A percentile compares a stretch with the other conserved stretches of the same genome.
Conservation (phyloP, 768 basidiomycete genomes). For the Asterophora lycoperdoides region DNA sequence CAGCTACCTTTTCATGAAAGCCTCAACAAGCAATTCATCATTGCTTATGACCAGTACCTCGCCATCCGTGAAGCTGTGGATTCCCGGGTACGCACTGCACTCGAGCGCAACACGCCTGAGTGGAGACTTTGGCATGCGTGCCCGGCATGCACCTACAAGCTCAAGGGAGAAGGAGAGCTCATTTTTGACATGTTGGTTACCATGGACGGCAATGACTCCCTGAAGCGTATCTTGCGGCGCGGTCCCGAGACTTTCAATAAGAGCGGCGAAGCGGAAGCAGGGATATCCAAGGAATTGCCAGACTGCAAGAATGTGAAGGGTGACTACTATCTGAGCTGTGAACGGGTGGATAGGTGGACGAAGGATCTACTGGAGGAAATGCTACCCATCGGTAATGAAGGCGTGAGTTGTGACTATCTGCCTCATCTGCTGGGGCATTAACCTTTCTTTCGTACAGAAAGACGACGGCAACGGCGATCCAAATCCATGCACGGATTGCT, state of each 20-base stretch:
- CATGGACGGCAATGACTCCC: slow-evolving; percentile 27
- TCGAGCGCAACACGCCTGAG: slow-evolving; percentile 19
- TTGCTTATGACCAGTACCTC: slow-evolving; percentile 24
- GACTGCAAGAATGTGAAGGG: too few relatives aligned
- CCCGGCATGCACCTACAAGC: slow-evolving; percentile 23
- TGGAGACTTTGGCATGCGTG: slow-evolving; percentile 26
- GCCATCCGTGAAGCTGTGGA: slow-evolving; percentile 11
- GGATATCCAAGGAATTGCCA: too few relatives aligned
- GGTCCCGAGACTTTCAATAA: neutral
- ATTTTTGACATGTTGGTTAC: slow-evolving; percentile 19
- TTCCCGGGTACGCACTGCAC: slow-evolving; percentile 12
- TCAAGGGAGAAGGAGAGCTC: slow-evolving; percentile 19
- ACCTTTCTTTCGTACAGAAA: too few relatives aligned
- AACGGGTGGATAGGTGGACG: too few relatives aligned
- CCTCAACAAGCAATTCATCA: slow-evolving; percentile 19
- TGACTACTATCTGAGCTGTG: too few relatives aligned
- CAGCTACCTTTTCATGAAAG: slow-evolving; percentile 13
- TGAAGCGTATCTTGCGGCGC: slow-evolving; percentile 14
- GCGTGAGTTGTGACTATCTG: too few relatives aligned
- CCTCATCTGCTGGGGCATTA: too few relatives aligned
- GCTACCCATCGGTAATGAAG: neutral
- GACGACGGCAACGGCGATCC: neutral
- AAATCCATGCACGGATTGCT: slow-evolving; percentile 18
- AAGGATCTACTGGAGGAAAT: neutral
- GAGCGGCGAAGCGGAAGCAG: neutral